Evolutionary conservation across 139 green algal species (phyloP).

Genomic region (Chlamydomonas incerta): DNA sequence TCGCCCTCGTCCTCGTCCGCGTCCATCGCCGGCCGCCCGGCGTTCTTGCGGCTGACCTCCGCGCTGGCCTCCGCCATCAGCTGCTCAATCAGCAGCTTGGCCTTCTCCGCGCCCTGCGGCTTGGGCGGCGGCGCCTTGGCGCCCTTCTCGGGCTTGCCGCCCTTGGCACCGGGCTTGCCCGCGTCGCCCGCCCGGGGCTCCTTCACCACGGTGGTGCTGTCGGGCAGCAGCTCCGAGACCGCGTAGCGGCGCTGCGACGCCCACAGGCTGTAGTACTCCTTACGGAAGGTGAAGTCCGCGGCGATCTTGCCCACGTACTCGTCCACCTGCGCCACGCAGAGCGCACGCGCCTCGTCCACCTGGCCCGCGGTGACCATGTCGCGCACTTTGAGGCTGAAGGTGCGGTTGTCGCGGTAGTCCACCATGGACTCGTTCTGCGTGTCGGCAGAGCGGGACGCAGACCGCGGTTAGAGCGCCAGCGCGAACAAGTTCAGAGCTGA

Average conservation of each 20-base stretch:
- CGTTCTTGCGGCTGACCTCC: conserved; percentile 27
- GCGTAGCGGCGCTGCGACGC: conserved; percentile 60
- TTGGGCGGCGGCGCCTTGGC: conserved; percentile 19
- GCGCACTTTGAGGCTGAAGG: conserved; percentile 61
- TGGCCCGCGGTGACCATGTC: conserved; percentile 67
- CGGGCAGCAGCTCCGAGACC: conserved; percentile 66
- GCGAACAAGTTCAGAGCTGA: no score
- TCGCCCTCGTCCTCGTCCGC: conserved; percentile 14
- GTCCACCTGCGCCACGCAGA: conserved; percentile 50
- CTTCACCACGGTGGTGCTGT: conserved; percentile 3
- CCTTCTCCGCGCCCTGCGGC: conserved; percentile 62
- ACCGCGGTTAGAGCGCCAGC: no score
- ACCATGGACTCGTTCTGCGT: conserved; percentile 48
- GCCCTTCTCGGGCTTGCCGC: background rate
- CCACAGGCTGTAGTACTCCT: conserved; percentile 64
- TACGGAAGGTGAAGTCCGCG: conserved; percentile 46
- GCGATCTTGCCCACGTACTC: conserved; percentile 46
- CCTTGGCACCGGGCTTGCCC: conserved; percentile 23
- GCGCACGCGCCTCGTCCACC: conserved; percentile 50
- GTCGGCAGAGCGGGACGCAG: no score
- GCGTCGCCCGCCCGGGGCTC: background rate
- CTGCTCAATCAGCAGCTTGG: conserved; percentile 58
- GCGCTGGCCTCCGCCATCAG: conserved; percentile 50
- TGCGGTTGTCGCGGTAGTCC: conserved; percentile 70
- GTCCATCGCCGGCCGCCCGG: background rate